phyloP scores from a whole-genome alignment of 306 rosid genomes.

The Lathyrus sativus region DNA sequence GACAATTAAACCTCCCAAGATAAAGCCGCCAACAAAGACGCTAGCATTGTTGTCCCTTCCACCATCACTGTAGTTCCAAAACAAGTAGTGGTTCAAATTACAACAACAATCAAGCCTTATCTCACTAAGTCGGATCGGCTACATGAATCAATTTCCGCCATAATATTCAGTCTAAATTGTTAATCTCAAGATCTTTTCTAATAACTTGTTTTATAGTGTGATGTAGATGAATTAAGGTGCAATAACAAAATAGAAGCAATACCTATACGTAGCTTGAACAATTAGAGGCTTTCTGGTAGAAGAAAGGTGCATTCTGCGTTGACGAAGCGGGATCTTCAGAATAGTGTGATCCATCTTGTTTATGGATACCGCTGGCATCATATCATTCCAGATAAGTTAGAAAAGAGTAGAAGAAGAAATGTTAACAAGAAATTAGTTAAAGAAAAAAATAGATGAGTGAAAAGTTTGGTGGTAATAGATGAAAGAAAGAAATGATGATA shows the following conservation, averaged over 20 bases:
- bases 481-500: too few species aligned
- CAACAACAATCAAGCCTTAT: too few species aligned
- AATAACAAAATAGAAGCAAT: constrained; percentile 24
- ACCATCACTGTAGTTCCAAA: constrained; percentile 55
- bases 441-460: too few species aligned
- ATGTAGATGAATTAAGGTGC: background rate
- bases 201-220: too few species aligned
- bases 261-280: constrained; percentile 83
- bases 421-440: too few species aligned
- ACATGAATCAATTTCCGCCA: too few species aligned
- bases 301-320: constrained; percentile 44
- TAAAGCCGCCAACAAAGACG: constrained; percentile 87
- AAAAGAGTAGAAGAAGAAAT: too few species aligned
- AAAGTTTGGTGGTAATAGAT: too few species aligned
- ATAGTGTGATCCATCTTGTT: constrained; percentile 44
- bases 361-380: constrained; percentile 49
- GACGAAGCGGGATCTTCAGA: constrained; percentile 45
- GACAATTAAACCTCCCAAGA: constrained; percentile 89
- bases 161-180: too few species aligned
- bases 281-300: constrained; percentile 53
- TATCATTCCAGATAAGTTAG: constrained; percentile 11
- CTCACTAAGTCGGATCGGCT: too few species aligned
- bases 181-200: too few species aligned
- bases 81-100: constrained; percentile 32
- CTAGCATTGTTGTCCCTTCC: constrained; percentile 76